A percentile compares a stretch with the other conserved stretches of the same genome.
These are phyloP conservation scores for Claviceps sp. DNA, from an alignment of 2,329 filamentous ascomycete species.

Conservation along the genomic window DNA sequence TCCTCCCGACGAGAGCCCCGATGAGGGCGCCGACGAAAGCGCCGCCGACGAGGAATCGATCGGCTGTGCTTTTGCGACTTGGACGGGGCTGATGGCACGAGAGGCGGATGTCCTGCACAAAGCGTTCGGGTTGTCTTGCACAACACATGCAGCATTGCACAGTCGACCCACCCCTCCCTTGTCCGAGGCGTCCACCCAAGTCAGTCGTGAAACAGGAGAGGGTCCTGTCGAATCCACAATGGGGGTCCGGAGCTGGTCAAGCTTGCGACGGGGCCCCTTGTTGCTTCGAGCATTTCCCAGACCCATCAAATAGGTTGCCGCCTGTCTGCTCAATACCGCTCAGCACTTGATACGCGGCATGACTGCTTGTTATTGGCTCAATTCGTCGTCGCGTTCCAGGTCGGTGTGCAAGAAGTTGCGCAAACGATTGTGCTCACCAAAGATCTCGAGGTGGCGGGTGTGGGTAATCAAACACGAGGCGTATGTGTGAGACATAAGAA, in stretches of 20 bases:
- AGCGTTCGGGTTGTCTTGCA: background rate
- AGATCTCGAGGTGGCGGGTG: constrained; percentile 1
- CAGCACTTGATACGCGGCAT: constrained; percentile 3
- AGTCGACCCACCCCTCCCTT: constrained; percentile 5
- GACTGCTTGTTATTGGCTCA: background rate
- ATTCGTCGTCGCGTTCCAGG: background rate
- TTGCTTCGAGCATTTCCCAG: constrained; percentile 1
- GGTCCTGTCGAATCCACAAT: constrained; percentile 9
- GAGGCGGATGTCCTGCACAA: constrained; percentile 1
- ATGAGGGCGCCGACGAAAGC: background rate
- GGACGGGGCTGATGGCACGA: constrained; percentile 1
- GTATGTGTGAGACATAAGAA: constrained; percentile 1
- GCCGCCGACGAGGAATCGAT: background rate
- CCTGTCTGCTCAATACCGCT: background rate
- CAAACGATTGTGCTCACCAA: background rate
- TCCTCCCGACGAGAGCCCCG: background rate
- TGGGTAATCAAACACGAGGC: background rate
- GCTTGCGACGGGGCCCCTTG: constrained; percentile 9
- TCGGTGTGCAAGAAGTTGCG: background rate
- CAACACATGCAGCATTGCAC: background rate
- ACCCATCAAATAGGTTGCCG: background rate
- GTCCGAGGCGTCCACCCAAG: constrained; percentile 8
- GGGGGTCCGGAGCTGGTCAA: constrained; percentile 10
- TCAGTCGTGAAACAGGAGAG: constrained; percentile 12
- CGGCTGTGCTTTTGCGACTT: background rate